phyloP scores from a whole-genome alignment of 163 green algal genomes.

The Scenedesmus sp. region DNA sequence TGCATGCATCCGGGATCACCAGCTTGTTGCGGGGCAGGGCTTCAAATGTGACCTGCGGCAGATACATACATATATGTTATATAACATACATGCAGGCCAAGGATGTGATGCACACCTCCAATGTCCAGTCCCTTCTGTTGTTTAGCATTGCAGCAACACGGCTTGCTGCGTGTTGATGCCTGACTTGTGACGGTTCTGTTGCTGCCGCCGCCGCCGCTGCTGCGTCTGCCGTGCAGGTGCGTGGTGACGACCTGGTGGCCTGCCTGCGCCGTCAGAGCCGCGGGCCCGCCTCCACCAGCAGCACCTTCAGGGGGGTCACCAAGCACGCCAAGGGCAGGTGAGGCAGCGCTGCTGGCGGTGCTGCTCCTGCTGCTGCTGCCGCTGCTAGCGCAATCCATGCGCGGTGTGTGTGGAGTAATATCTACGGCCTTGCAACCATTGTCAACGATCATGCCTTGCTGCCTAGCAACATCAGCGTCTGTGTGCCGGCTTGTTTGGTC shows the following conservation, averaged over 20 bases:
- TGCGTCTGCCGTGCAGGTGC: slow-evolving; percentile 56
- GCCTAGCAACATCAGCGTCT: too few relatives aligned
- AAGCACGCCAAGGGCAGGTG: slow-evolving; percentile 79
- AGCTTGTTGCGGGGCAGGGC: too few relatives aligned
- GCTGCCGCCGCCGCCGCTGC: slow-evolving; percentile 3
- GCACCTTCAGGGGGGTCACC: slow-evolving; percentile 85
- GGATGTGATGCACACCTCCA: too few relatives aligned
- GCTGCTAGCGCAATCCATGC: not conserved
- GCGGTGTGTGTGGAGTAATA: not conserved
- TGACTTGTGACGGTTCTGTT: not conserved
- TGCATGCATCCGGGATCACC: not conserved
- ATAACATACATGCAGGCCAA: too few relatives aligned
- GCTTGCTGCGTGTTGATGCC: not conserved
- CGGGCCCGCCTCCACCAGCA: slow-evolving; percentile 59
- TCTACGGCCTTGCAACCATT: not conserved
- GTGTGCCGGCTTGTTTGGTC: too few relatives aligned
- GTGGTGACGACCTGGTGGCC: slow-evolving; percentile 83
- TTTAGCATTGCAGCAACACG: too few relatives aligned
- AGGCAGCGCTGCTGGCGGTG: not conserved
- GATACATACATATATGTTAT: too few relatives aligned
- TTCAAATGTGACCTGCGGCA: too few relatives aligned
- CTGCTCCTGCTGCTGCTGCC: not conserved
- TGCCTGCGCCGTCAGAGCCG: slow-evolving; percentile 81
- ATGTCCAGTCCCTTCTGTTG: too few relatives aligned
- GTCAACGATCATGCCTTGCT: not conserved